These are phyloP conservation scores for Prunus yedoensis DNA, from an alignment of 331 rosid genomes.

Conservation along the genomic window DNA sequence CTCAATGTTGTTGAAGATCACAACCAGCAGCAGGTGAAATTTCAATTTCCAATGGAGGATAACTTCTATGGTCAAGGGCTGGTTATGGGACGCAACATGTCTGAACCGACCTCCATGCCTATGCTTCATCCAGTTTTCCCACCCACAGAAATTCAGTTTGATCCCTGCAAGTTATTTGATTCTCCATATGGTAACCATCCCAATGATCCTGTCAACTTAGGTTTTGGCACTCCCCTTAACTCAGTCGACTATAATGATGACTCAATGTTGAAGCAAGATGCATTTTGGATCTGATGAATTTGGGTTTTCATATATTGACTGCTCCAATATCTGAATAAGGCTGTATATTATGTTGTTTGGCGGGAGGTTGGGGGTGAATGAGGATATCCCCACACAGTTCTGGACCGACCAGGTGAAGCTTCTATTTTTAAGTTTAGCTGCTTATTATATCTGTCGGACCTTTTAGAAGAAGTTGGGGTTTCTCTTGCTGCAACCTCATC, in stretches of 20 bases:
- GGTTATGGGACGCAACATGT: constrained; percentile 12
- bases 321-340: constrained; percentile 15
- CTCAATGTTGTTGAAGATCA: constrained; percentile 17
- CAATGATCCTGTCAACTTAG: constrained; percentile 13
- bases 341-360: constrained; percentile 9
- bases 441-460: not conserved
- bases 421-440: not conserved
- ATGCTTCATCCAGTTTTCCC: constrained; percentile 21
- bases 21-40: constrained; percentile 26
- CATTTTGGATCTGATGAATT: constrained; percentile 26
- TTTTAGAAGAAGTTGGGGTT: not conserved
- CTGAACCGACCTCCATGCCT: constrained; percentile 4
- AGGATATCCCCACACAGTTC: not conserved
- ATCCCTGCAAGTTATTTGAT: constrained; percentile 28
- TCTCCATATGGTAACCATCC: constrained; percentile 23
- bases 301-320: constrained; percentile 3
- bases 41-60: constrained; percentile 22
- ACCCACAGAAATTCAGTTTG: constrained; percentile 21
- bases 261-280: constrained; percentile 30
- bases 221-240: constrained; percentile 29
- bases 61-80: constrained; percentile 27
- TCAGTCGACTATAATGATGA: constrained; percentile 23
- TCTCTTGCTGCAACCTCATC: not conserved
- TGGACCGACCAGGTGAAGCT: not conserved
- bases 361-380: too few species aligned